Conservation (phyloP, 108 stramenopile genomes). For the Fistulifera solaris region DNA sequence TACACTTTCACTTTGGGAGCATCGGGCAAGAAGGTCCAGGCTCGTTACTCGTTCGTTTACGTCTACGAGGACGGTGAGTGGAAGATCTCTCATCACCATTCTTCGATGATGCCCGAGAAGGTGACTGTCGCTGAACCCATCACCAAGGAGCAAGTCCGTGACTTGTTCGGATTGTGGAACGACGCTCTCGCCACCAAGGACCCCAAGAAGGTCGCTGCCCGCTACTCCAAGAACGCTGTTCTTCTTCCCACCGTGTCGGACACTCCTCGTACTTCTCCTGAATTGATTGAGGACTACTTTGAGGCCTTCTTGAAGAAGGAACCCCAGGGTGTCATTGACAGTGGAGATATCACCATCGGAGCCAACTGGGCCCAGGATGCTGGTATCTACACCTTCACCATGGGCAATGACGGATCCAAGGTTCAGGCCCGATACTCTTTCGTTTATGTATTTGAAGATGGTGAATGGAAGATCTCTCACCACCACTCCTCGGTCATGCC, state of each 20-base stretch:
- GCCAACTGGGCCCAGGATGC: no score
- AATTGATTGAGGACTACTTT: neutral
- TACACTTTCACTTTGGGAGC: constrained; percentile 53
- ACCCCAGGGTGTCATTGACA: constrained; percentile 8
- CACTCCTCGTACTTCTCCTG: neutral
- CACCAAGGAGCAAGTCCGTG: constrained; percentile 31
- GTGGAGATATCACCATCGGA: constrained; percentile 28
- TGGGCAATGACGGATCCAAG: constrained; percentile 34
- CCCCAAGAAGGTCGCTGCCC: constrained; percentile 31
- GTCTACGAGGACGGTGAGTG: constrained; percentile 53
- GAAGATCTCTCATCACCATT: no score
- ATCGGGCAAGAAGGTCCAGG: constrained; percentile 34
- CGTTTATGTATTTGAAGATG: no score
- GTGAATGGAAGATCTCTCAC: no score
- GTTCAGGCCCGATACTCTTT: constrained; percentile 51
- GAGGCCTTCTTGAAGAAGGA: neutral
- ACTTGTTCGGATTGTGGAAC: constrained; percentile 47
- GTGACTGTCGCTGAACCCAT: constrained; percentile 11
- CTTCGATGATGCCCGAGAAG: constrained; percentile 51
- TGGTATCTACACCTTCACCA: constrained; percentile 43
- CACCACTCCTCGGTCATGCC: no score
- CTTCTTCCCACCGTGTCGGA: no score
- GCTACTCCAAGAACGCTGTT: constrained; percentile 41
- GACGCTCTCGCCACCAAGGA: constrained; percentile 47
- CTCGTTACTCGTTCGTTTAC: constrained; percentile 53